These are phyloP conservation scores for Podila verticillata DNA, from an alignment of 192 early-diverging fungal species.

Conservation along the genomic window DNA sequence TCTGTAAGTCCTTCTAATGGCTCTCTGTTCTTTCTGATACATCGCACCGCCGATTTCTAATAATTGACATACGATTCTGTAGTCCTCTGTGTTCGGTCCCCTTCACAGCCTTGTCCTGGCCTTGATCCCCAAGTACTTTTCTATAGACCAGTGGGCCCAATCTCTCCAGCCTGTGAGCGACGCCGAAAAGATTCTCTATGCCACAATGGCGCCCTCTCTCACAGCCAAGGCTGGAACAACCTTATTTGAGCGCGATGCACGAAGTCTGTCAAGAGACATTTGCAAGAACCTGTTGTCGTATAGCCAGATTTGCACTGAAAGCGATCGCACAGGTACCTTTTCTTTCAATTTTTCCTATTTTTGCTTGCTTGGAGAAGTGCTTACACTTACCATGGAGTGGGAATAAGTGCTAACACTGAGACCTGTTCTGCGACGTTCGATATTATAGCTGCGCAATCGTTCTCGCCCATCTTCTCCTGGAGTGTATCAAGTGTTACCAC, in stretches of 20 bases:
- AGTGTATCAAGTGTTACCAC: constrained; percentile 29
- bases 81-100: constrained; percentile 53
- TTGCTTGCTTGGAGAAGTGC: constrained; percentile 5
- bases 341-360: neutral
- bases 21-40: neutral
- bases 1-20: constrained; percentile 8
- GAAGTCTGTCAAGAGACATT: constrained; percentile 54
- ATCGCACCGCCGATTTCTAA: neutral
- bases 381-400: too few species aligned
- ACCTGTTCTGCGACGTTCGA: neutral
- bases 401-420: neutral
- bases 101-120: constrained; percentile 55
- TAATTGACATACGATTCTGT: neutral
- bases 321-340: constrained; percentile 19
- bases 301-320: constrained; percentile 55
- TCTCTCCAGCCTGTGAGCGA: constrained; percentile 45
- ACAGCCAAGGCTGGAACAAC: constrained; percentile 24
- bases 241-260: constrained; percentile 50
- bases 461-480: constrained; percentile 47
- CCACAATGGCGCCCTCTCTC: constrained; percentile 16
- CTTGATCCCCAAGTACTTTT: constrained; percentile 56
- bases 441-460: constrained; percentile 5
- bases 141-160: constrained; percentile 49
- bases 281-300: constrained; percentile 67
- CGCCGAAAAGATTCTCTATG: constrained; percentile 34